phyloP scores from a whole-genome alignment of 805 yeast genomes.

The Komagataella kurtzmanii region DNA sequence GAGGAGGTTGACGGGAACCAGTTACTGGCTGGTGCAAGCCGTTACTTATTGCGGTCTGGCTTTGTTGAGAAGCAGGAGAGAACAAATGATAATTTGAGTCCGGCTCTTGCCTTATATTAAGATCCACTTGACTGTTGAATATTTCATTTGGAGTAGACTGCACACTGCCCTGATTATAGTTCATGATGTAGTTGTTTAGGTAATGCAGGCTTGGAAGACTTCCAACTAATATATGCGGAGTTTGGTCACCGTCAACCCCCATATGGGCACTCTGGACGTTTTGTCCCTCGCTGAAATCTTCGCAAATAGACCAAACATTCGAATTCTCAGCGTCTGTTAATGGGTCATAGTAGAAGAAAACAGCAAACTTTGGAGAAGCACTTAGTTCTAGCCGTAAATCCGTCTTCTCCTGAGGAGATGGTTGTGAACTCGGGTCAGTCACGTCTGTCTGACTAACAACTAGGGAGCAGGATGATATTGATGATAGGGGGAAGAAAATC shows the following conservation, averaged over 20 bases:
- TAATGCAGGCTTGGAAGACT: slow-evolving; percentile 18
- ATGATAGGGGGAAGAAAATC: slow-evolving; percentile 53
- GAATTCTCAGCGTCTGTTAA: slow-evolving; percentile 27
- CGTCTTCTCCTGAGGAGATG: slow-evolving; percentile 21
- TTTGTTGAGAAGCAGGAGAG: not conserved
- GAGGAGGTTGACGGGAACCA: not conserved
- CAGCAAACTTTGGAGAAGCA: slow-evolving; percentile 68
- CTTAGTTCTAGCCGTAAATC: slow-evolving; percentile 17
- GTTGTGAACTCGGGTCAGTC: slow-evolving; percentile 30
- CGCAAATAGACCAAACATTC: slow-evolving; percentile 72
- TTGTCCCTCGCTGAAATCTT: slow-evolving; percentile 74
- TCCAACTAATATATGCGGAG: slow-evolving; percentile 63
- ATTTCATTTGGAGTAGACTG: not conserved
- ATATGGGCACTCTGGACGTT: slow-evolving; percentile 60
- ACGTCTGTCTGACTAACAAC: slow-evolving; percentile 25
- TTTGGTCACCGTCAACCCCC: slow-evolving; percentile 41
- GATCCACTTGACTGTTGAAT: not conserved
- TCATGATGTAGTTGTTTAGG: slow-evolving; percentile 15
- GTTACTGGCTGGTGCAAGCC: not conserved
- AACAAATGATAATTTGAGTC: not conserved
- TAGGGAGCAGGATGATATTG: slow-evolving; percentile 47
- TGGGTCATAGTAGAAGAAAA: slow-evolving; percentile 48
- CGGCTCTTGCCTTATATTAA: not conserved
- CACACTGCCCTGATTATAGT: not conserved
- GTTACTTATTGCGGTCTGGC: not conserved